These are phyloP conservation scores for Dionaea muscipula DNA, from an alignment of 179 eudicot species.

Conservation along the genomic window DNA sequence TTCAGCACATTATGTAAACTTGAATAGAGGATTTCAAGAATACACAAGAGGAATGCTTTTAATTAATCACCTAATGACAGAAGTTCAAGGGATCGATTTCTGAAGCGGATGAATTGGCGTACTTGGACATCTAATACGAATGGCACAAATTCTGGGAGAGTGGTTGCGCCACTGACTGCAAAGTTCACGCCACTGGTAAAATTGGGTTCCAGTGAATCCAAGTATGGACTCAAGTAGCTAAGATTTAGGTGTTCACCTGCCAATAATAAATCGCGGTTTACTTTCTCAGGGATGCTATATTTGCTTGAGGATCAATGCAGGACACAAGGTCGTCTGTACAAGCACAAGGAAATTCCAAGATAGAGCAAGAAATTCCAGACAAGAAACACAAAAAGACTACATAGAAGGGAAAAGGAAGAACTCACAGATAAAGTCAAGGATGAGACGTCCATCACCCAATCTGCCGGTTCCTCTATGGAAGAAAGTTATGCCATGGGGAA, in stretches of 20 bases:
- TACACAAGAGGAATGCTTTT: no score
- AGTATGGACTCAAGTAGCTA: conserved; percentile 27
- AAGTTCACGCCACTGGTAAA: conserved; percentile 34
- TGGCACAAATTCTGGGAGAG: conserved; percentile 25
- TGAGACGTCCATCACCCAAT: conserved; percentile 35
- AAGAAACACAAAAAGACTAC: conserved; percentile 14
- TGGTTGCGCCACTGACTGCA: conserved; percentile 29
- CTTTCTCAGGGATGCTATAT: no score
- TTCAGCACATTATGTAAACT: no score
- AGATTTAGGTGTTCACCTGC: no score
- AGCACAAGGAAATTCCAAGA: background rate
- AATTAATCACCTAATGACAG: no score
- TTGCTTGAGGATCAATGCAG: background rate
- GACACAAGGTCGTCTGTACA: background rate
- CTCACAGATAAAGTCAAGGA: conserved; percentile 38
- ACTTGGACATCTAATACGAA: conserved; percentile 30
- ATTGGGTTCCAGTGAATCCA: conserved; percentile 28
- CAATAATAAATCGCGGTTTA: no score
- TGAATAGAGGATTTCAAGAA: no score
- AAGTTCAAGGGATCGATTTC: conserved; percentile 33
- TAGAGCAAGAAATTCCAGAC: background rate
- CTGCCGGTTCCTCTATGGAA: conserved; percentile 35
- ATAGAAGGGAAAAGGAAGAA: conserved; percentile 12
- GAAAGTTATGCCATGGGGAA: conserved; percentile 36
- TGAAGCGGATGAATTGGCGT: conserved; percentile 33